phyloP scores from a whole-genome alignment of 192 early-diverging fungal species.

The Phlyctochytrium bullatum region DNA sequence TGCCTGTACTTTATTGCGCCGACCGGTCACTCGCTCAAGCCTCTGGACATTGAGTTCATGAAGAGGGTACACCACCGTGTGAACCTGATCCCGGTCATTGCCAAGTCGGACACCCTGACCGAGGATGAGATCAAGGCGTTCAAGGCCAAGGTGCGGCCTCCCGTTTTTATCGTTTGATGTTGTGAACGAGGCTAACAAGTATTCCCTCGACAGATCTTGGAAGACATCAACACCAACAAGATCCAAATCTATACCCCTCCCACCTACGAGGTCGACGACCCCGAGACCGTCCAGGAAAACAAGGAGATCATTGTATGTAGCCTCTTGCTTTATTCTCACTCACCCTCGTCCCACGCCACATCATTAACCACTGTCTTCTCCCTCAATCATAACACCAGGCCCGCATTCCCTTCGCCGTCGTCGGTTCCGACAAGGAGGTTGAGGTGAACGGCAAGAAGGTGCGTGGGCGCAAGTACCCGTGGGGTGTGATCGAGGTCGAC shows the following conservation, averaged over 20 bases:
- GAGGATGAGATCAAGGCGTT: conserved; percentile 90
- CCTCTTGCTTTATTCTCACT: background rate
- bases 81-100: conserved; percentile 97
- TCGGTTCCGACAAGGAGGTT: conserved; percentile 58
- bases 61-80: conserved; percentile 89
- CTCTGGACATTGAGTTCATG: conserved; percentile 97
- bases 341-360: too few species aligned
- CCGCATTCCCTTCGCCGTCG: conserved; percentile 60
- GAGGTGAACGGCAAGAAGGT: conserved; percentile 53
- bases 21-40: conserved; percentile 87
- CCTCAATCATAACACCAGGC: conserved; percentile 25
- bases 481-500: conserved; percentile 63
- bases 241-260: conserved; percentile 98
- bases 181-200: background rate
- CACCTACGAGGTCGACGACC: conserved; percentile 89
- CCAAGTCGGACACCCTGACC: conserved; percentile 97
- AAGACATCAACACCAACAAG: conserved; percentile 89
- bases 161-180: background rate
- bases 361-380: background rate
- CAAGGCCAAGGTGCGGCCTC: conserved; percentile 56
- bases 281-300: conserved; percentile 96
- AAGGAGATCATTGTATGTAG: conserved; percentile 76
- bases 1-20: conserved; percentile 98
- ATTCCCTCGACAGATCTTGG: conserved; percentile 64
- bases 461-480: conserved; percentile 59